Percentiles rank a stretch among this genome's conserved stretches.
These are phyloP conservation scores for Amphichorda felina DNA, from an alignment of 2,329 filamentous ascomycete genomes.

Conservation along the genomic window DNA sequence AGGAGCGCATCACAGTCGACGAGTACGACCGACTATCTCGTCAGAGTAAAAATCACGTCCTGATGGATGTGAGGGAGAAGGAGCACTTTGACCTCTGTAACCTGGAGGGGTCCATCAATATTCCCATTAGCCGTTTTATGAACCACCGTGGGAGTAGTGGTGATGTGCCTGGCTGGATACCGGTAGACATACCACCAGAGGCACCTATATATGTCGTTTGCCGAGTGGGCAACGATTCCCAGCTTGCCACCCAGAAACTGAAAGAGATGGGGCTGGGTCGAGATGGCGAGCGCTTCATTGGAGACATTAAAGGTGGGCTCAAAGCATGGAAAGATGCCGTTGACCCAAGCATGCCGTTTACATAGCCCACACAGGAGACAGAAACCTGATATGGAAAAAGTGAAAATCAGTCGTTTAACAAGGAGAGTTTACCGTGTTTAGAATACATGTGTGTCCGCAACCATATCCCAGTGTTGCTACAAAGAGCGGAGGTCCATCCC, in stretches of 20 bases:
- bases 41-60: conserved; percentile 29
- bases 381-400: background rate
- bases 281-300: conserved; percentile 45
- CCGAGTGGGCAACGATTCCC: conserved; percentile 67
- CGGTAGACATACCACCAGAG: conserved; percentile 20
- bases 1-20: conserved; percentile 55
- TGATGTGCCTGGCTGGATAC: conserved; percentile 21
- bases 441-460: background rate
- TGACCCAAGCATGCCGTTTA: conserved; percentile 44
- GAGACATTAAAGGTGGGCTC: conserved; percentile 62
- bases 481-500: conserved; percentile 1
- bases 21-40: conserved; percentile 32
- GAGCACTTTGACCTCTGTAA: conserved; percentile 76
- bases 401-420: conserved; percentile 8
- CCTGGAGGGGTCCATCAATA: conserved; percentile 63
- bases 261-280: conserved; percentile 45
- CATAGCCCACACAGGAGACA: conserved; percentile 14
- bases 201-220: conserved; percentile 61
- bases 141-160: conserved; percentile 22
- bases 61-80: conserved; percentile 76
- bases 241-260: conserved; percentile 53
- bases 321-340: conserved; percentile 60
- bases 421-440: conserved; percentile 8
- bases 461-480: conserved; percentile 1
- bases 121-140: conserved; percentile 48